Evolutionary conservation across 139 green algal species (phyloP), one percentile per base, ranked within the genome.

Genomic region (Pycnococcus provasolii): DNA sequence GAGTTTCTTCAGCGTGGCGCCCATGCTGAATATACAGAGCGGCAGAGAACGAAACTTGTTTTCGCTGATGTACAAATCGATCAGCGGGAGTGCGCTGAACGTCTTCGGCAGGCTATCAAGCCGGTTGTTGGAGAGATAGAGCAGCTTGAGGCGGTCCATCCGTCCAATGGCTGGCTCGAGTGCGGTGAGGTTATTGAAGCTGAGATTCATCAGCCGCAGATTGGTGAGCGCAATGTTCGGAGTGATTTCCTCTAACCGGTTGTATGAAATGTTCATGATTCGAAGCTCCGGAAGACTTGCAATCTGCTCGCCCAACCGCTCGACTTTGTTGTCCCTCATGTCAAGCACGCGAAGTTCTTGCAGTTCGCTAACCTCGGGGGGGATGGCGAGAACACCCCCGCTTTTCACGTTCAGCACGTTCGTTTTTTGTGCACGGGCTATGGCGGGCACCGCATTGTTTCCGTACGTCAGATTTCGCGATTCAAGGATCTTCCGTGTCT

Each of bases 401-500:
- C 4, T 6, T 45, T 70, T 70, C 42, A 70, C 43, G 48, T 70
- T 70, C 15, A 66, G 44, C 0, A 70, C 63, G 13, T 45, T 47
- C 45, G 63, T 70, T 13, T 60, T 62, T 4, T 45, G 41, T 37
- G 63, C 46, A 0, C 63, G 63, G 43, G 62, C 43, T 37, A 70
- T 66, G 0, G 40, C 11, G n/a, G 26, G 63, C 44, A 70, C 63
- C 13, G 42, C 43, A 8, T 39, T 37, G 63, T 70, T 70, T 5
- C 63, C 63, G 43, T 62, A 41, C 6, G 62, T 40, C 63, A 70
- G 62, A 8, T 70, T 66, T 13, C 63, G 62, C 42, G 15, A 13
- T 6, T 42, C 63, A 11, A 70, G 63, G 63, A 70, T 62, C 45
- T 67, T 70, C 26, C 63, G 44, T 39, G 63, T 70, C 43, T 70